Base-by-base conservation (phyloP, 495 filamentous ascomycete species). In the Aspergillus hancockii region DNA sequence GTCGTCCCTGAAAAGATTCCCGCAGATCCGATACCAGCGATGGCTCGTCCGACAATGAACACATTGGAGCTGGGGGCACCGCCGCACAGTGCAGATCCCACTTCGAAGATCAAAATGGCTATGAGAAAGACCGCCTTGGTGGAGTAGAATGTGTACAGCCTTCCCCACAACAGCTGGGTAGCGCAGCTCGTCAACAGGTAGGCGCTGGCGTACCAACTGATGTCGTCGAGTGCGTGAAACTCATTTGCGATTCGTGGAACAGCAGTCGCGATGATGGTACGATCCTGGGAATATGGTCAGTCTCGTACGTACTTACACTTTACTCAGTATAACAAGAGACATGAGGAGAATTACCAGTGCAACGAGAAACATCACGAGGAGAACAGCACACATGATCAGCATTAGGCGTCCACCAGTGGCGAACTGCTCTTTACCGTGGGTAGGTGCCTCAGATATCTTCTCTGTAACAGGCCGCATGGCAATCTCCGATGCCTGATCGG, bases 11-110 rank as follows among this genome's bases (percentile, higher is more conserved):
- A 76, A 55, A 81, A 82, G 30, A 84, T 68, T 0, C 82, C 83
- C 0, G 81, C 78, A 0, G 79, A 77, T 1, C 82, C 81, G 28
- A 79, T 52, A 57, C 82, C 82, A 69, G 76, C 82, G 62, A 75
- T 68, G 3, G 71, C 72, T 18, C 72, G 67, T 1, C 91, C 91
- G 49, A 91, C 66, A 60, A 94, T 93, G 50, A 95, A 82, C 7
- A 82, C 81, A 0, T 79, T 77, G 16, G 87, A 90, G 45, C 73
- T 87, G 1, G 88, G 86, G 1, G 92, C 88, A 3, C 83, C 82
- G 43, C 85, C 91, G 67, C 90, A 93, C 49, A 95, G 69, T 22
- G 87, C 72, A 22, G 82, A 81, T 21, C 86, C 87, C 36, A 85
- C 67, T 64, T 87, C 85, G 61, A 88, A 90, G 32, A 88, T 38